Base-by-base conservation (phyloP, 345 rosid species). In the Murraya koenigii region DNA sequence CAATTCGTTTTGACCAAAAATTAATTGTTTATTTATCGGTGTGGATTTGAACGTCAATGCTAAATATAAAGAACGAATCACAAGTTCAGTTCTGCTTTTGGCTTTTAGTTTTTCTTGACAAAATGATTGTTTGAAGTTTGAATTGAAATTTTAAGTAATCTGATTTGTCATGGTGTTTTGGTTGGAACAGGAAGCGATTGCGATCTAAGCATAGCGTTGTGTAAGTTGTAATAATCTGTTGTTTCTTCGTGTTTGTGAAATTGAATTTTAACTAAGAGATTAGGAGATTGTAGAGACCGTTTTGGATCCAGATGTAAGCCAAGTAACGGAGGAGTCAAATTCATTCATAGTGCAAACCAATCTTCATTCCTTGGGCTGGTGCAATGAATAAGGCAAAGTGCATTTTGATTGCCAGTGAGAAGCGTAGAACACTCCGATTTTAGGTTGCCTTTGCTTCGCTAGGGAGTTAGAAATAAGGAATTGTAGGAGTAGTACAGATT, bases 251-350 rank as follows among this genome's bases (percentile, higher is more conserved):
- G 25, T 33, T 22, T 32, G 41, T 67, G 65, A 54, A 39, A 49
- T 52, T 49, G 49, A 54, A 8, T 75, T 63, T 64, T 52, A 33
- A 54, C 38, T 33, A 66, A 33, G 23, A 41, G 56, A 78, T 74
- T 62, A 52, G 88, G 86, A 85, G 75, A 87, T 84, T 87, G 61
- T 84, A 61, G 82, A 68, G 68, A 76, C 70, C 75, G 78, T 75
- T 79, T 80, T 52, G 47, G 70, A 39, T 75, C 66, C 66, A 25
- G 71, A 76, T 70, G 76, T 61, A 28, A 54, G 79, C 64, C 71
- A 78, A 72, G 71, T 47, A 75, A 2, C 62, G 28, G 72, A 0
- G 69, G 49, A 76, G 68, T 64, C 26, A 60, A 33, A 61, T 69
- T 54, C 78, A 77, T 41, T 80, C 75, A 55, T 38, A 65, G 82